Evolutionary conservation across 345 rosid species (phyloP).

Genomic region (Dovyalis caffra): DNA sequence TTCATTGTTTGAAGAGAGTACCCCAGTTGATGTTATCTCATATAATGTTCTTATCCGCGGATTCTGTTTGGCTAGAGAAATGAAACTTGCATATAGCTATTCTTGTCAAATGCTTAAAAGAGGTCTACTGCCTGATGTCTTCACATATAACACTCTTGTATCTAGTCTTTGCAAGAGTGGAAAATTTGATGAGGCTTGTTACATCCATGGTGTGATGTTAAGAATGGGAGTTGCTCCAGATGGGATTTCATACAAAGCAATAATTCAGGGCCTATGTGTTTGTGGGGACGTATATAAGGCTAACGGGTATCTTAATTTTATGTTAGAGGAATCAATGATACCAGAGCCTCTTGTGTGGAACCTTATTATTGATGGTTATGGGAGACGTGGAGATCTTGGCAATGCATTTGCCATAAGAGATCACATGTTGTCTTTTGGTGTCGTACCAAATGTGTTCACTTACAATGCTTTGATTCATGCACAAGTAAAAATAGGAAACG

Average conservation of each 20-base stretch:
- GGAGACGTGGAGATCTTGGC: slow-evolving; percentile 49
- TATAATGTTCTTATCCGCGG: slow-evolving; percentile 76
- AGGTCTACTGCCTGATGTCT: slow-evolving; percentile 58
- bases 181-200: slow-evolving; percentile 51
- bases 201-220: slow-evolving; percentile 46
- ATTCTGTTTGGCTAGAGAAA: slow-evolving; percentile 38
- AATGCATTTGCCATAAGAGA: slow-evolving; percentile 45
- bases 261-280: slow-evolving; percentile 56
- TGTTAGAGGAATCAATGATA: slow-evolving; percentile 43
- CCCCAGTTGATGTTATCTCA: slow-evolving; percentile 41
- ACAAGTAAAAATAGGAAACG: slow-evolving; percentile 40
- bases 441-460: slow-evolving; percentile 65
- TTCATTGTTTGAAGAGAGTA: slow-evolving; percentile 33
- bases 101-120: slow-evolving; percentile 63
- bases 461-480: slow-evolving; percentile 63
- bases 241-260: slow-evolving; percentile 50
- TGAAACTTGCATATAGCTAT: slow-evolving; percentile 43
- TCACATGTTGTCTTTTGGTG: slow-evolving; percentile 56
- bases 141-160: slow-evolving; percentile 63
- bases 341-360: slow-evolving; percentile 68
- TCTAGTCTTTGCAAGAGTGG: slow-evolving; percentile 60
- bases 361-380: slow-evolving; percentile 55
- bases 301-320: slow-evolving; percentile 37
- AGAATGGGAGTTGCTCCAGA: slow-evolving; percentile 56
- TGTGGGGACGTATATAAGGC: slow-evolving; percentile 50